Evolutionary conservation across 306 rosid species (phyloP), one percentile per base, ranked within the genome.

Genomic region (Delonix regia): DNA sequence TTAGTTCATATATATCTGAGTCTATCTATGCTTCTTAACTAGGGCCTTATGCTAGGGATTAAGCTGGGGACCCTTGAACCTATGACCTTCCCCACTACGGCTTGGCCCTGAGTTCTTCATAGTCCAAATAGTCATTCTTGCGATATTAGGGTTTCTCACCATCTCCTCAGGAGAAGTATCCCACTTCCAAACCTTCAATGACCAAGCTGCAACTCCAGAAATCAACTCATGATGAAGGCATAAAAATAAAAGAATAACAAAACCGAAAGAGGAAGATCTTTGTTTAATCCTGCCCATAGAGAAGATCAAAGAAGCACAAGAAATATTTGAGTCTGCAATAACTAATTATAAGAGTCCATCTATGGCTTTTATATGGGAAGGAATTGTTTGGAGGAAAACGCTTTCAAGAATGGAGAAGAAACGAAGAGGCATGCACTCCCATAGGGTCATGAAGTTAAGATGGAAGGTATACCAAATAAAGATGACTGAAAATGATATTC

Each of bases 91-190:
- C 11, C 89, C 93, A 61, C 86, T 66, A 36, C 36, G 48, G 84
- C 88, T 89, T 57, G 93, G 93, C 62, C 91, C 87, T 10, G 91
- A 79, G 75, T 27, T 61, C 88, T 81, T 85, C 77, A 79, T 67
- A 45, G 73, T 76, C 82, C 77, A 7, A n/a, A 83, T 8, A 33
- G 76, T 21, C 45, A 68, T 76, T 22, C 75, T 39, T 57, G 52
- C 81, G 18, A 4, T 30, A 2, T 7, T 28, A 61, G 56, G 21
- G 25, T 65, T 66, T n/a, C 33, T 63, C 66, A 38, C 15, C 55
- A 2, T 53, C 33, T 6, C 42, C 42, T 34, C 5, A 30, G 19
- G 27, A 61, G 78, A 22, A n/a, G 2, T 16, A 21, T 41, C 47
- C 73, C 48, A 4, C 19, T 66, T 52, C 59, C 19, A 48, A 55